Evolutionary conservation across 1,139 yeast genomes (phyloP).

Genomic region (Scheffersomyces stambukii): DNA sequence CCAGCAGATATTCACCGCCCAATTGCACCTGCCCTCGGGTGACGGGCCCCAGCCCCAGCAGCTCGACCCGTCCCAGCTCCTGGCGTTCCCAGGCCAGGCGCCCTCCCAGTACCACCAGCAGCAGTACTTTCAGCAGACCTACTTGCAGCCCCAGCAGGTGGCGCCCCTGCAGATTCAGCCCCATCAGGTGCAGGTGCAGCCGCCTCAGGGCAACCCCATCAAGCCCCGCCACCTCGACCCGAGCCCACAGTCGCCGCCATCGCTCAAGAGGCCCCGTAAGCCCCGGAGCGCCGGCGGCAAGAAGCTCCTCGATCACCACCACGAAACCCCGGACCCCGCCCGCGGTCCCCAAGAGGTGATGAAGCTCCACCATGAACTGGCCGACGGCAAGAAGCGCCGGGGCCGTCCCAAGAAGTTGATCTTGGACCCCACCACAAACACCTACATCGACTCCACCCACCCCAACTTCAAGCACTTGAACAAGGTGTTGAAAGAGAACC

Average conservation of each 20-base stretch:
- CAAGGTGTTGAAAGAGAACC: slow-evolving; percentile 28
- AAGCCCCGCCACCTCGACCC: too few species aligned
- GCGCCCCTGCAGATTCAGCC: not conserved
- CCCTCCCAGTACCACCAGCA: slow-evolving; percentile 4
- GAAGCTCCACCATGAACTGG: slow-evolving; percentile 6
- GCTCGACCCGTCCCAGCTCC: slow-evolving; percentile 7
- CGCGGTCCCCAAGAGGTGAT: slow-evolving; percentile 4
- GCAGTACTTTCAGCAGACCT: slow-evolving; percentile 6
- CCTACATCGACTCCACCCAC: slow-evolving; percentile 41
- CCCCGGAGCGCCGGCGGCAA: slow-evolving; percentile 4
- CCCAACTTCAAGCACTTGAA: slow-evolving; percentile 41
- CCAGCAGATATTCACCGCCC: slow-evolving; percentile 10
- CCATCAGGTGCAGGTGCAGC: slow-evolving; percentile 8
- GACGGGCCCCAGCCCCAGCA: slow-evolving; percentile 14
- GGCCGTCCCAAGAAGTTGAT: slow-evolving; percentile 45
- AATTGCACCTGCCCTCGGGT: slow-evolving; percentile 5
- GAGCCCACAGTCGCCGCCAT: too few species aligned
- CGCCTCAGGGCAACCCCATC: too few species aligned
- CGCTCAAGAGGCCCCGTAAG: too few species aligned
- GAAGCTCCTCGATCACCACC: slow-evolving; percentile 14
- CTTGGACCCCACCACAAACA: slow-evolving; percentile 39
- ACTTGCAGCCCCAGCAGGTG: slow-evolving; percentile 1
- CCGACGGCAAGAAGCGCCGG: slow-evolving; percentile 31
- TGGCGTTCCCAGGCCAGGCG: slow-evolving; percentile 6
- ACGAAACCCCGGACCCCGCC: slow-evolving; percentile 7